phyloP scores from a whole-genome alignment of 768 basidiomycete species.

The Collybiopsis luxurians region DNA sequence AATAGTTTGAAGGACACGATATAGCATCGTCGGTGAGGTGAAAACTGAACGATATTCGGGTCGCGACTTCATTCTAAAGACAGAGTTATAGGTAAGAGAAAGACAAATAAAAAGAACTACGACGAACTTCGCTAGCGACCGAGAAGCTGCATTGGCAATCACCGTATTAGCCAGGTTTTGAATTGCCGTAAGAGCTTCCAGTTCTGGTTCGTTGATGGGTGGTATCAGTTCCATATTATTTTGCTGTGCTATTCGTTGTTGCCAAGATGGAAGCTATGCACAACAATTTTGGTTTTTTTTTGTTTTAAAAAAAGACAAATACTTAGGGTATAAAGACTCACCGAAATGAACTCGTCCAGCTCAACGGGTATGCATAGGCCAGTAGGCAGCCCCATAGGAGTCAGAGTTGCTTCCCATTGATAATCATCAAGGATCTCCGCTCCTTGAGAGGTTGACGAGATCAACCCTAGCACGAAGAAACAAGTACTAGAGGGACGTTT shows the following conservation, averaged over 20 bases:
- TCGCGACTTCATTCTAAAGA: constrained; percentile 68
- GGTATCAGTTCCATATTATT: constrained; percentile 54
- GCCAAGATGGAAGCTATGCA: constrained; percentile 73
- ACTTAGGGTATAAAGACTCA: constrained; percentile 33
- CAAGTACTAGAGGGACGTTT: constrained; percentile 65
- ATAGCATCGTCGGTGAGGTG: constrained; percentile 74
- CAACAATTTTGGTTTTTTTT: no score
- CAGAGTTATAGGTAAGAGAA: constrained; percentile 4
- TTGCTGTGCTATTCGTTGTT: constrained; percentile 32
- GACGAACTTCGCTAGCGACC: constrained; percentile 77
- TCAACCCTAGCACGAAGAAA: constrained; percentile 91
- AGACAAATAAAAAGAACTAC: neutral
- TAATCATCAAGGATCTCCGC: constrained; percentile 92
- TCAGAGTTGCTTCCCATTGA: constrained; percentile 88
- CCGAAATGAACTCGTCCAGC: constrained; percentile 74
- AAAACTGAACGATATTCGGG: constrained; percentile 76
- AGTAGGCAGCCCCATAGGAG: constrained; percentile 82
- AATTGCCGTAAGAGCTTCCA: constrained; percentile 84
- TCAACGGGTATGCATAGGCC: constrained; percentile 91
- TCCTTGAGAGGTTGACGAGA: constrained; percentile 89
- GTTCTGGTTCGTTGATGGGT: constrained; percentile 66
- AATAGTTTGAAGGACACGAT: constrained; percentile 82
- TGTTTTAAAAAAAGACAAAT: neutral
- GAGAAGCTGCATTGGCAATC: constrained; percentile 91
- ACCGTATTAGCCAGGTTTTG: constrained; percentile 95